Percentiles rank a stretch among this genome's conserved stretches.
phyloP scores from a whole-genome alignment of 768 basidiomycete species.

The Lactifluus pinguis region DNA sequence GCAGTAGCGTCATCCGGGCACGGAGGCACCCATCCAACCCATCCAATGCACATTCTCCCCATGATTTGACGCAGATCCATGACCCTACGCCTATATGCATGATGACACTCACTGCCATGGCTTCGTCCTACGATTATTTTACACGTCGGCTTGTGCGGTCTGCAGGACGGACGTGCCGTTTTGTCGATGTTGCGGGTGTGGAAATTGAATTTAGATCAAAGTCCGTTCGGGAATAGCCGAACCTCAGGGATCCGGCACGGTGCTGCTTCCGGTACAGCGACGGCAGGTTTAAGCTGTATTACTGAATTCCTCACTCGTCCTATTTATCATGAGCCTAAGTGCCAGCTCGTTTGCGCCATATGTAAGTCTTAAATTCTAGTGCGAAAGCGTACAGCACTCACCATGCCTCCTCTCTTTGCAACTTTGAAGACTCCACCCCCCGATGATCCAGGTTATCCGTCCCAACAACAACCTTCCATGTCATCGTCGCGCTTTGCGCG shows the following conservation, averaged over 20 bases:
- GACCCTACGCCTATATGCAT: not conserved
- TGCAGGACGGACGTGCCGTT: slow-evolving; percentile 9
- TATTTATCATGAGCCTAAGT: slow-evolving; percentile 28
- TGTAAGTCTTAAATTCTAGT: slow-evolving; percentile 29
- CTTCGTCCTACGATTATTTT: slow-evolving; percentile 15
- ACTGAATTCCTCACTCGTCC: not conserved
- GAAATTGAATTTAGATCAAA: slow-evolving; percentile 20
- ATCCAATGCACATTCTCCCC: not conserved
- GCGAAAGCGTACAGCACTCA: not conserved
- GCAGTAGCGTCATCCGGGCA: slow-evolving; percentile 26
- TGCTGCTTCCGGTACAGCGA: no score
- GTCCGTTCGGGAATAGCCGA: slow-evolving; percentile 40
- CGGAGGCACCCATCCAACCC: slow-evolving; percentile 28
- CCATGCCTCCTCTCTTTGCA: not conserved
- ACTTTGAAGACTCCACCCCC: slow-evolving; percentile 44
- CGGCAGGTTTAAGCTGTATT: not conserved
- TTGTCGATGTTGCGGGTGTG: not conserved
- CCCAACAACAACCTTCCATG: slow-evolving; percentile 20
- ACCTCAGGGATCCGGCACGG: not conserved
- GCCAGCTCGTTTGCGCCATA: slow-evolving; percentile 55
- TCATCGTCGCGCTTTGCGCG: slow-evolving; percentile 28
- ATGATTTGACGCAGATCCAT: not conserved
- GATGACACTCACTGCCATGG: slow-evolving; percentile 22
- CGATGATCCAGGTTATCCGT: slow-evolving; percentile 36
- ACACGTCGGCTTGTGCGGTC: slow-evolving; percentile 22